Evolutionary conservation across 2,329 filamentous ascomycete genomes (phyloP).

Genomic region (Pseudocercospora vitis): DNA sequence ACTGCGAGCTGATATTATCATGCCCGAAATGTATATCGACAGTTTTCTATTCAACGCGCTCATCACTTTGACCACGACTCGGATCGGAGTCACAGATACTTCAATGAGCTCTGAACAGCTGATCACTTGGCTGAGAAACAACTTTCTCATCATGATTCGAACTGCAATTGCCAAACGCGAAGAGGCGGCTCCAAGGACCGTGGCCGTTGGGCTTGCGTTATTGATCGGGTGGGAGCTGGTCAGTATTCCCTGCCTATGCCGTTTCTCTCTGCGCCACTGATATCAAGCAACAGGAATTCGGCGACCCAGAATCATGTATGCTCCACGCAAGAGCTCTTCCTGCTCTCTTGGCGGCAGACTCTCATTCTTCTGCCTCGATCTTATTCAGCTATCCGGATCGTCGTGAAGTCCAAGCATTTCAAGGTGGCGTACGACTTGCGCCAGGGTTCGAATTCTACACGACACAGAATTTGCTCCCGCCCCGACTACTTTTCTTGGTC

Average conservation of each 20-base stretch:
- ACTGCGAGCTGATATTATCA: neutral
- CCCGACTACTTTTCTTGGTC: slow-evolving; percentile 1
- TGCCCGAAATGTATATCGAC: slow-evolving; percentile 2
- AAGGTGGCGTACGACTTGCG: neutral
- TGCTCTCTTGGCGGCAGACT: neutral
- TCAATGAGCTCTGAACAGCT: neutral
- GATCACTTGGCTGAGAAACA: slow-evolving; percentile 8
- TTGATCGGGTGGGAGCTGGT: slow-evolving; percentile 10
- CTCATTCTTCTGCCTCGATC: neutral
- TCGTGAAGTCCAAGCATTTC: neutral
- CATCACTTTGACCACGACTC: slow-evolving; percentile 8
- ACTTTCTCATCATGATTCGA: slow-evolving; percentile 7
- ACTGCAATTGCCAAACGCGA: neutral
- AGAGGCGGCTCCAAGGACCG: neutral
- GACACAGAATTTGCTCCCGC: slow-evolving; percentile 1
- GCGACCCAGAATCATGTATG: slow-evolving; percentile 2
- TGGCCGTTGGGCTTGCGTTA: slow-evolving; percentile 6
- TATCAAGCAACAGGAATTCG: slow-evolving; percentile 5
- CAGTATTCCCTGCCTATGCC: neutral
- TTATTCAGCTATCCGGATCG: slow-evolving; percentile 3
- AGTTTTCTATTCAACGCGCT: slow-evolving; percentile 7
- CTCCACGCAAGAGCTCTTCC: slow-evolving; percentile 5
- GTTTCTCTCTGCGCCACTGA: neutral
- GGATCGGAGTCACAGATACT: neutral
- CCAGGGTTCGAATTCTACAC: slow-evolving; percentile 9